These are phyloP conservation scores for Neocatenulostroma microsporum DNA, from an alignment of 2,329 filamentous ascomycete species.

Conservation along the genomic window DNA sequence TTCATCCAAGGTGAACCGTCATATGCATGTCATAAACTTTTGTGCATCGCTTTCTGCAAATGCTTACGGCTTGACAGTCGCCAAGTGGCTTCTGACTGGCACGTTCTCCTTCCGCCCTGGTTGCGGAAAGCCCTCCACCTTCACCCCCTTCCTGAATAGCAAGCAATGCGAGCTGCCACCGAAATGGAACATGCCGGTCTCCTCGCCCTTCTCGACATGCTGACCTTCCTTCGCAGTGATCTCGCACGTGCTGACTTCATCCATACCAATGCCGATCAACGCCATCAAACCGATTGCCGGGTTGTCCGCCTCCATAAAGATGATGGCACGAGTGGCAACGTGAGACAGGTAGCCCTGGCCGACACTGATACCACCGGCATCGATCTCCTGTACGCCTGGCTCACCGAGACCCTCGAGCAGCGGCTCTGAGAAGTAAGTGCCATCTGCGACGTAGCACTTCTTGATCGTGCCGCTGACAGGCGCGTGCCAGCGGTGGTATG, in stretches of 20 bases:
- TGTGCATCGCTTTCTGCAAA: no score
- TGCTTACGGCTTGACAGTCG: conserved; percentile 28
- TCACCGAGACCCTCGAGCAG: conserved; percentile 42
- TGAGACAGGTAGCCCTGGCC: conserved; percentile 58
- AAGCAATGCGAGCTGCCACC: conserved; percentile 66
- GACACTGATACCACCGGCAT: conserved; percentile 37
- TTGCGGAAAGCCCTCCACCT: conserved; percentile 31
- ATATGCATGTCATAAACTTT: no score
- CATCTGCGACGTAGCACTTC: conserved; percentile 51
- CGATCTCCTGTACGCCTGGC: conserved; percentile 33
- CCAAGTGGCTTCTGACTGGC: conserved; percentile 31
- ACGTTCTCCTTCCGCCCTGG: conserved; percentile 29
- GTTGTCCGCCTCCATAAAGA: conserved; percentile 65
- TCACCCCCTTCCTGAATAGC: conserved; percentile 54
- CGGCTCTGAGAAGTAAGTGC: conserved; percentile 61
- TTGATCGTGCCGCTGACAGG: conserved; percentile 57
- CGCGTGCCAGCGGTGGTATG: conserved; percentile 65
- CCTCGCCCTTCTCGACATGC: conserved; percentile 59
- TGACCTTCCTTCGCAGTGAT: conserved; percentile 61
- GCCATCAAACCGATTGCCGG: conserved; percentile 59
- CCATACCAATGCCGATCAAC: conserved; percentile 67
- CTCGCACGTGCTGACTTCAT: conserved; percentile 64
- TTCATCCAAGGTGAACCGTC: no score
- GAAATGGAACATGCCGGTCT: conserved; percentile 73
- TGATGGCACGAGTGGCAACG: conserved; percentile 60